Evolutionary conservation across 2,329 filamentous ascomycete genomes (phyloP), one percentile per base, ranked within the genome.

Genomic region (Sporothrix humicola): DNA sequence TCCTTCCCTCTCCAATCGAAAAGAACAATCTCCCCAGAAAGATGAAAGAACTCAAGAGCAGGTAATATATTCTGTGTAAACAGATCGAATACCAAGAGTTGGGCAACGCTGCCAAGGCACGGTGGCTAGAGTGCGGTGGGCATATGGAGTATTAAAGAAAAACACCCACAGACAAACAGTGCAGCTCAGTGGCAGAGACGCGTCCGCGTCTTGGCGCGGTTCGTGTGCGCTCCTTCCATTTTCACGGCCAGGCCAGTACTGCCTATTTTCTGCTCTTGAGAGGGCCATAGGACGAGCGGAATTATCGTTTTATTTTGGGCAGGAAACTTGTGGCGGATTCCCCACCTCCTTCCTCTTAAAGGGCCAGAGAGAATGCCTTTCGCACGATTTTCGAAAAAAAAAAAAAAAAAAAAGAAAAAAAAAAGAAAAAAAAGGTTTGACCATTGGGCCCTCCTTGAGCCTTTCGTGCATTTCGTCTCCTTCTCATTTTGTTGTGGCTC

Each of bases 181-280:
- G 61, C 61, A 68, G 17, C 23, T 6, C 52, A 54, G 52, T 15
- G 20, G 17, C 52, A 54, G 52, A 23, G 66, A 69, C 66, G 66
- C 50, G 66, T 52, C 50, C 66, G 50, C 66, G 66, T 69, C 66
- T 56, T 56, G 48, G 66, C 48, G 48, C 48, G n/a, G 26, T 42
- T 20, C 48, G 59, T 23, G 59, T 44, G 9, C 66, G 50, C 50
- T 23, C 23, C 2, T 68, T 23, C 5, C 15, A 26, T 42, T 42
- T 61, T 9, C 31, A 37, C 7, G 31, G 23, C 23, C 23, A 37
- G 31, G 31, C 31, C 31, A 37, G 31, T 15, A 8, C 52, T n/a
- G 13, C 52, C 52, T n/a, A 20, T 7, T 63, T 20, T 54, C 58
- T 9, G 37, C 15, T 63, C 17, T 5, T 44, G 23, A 26, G 23